Evolutionary conservation across 345 rosid genomes (phyloP).

Genomic region (Pugionium dolabratum): DNA sequence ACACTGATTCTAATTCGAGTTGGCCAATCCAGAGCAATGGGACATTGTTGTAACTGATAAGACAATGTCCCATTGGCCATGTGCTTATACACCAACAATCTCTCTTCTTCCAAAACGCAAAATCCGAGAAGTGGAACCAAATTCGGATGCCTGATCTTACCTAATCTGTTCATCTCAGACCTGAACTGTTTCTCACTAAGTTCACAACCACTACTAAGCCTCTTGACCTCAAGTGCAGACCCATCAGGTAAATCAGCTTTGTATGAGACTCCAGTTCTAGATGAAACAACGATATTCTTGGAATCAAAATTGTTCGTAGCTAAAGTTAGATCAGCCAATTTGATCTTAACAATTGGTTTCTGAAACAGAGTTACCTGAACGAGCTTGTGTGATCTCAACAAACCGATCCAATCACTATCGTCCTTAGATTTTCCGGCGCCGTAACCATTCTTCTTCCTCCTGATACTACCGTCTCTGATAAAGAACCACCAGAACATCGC

Average conservation of each 20-base stretch:
- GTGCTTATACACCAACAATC: background rate
- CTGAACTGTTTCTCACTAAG: background rate
- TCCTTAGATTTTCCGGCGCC: slow-evolving; percentile 47
- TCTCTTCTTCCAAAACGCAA: slow-evolving; percentile 59
- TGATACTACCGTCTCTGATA: slow-evolving; percentile 26
- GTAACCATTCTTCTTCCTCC: slow-evolving; percentile 43
- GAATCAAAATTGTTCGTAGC: slow-evolving; percentile 50
- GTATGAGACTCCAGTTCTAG: slow-evolving; percentile 54
- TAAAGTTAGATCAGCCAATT: slow-evolving; percentile 48
- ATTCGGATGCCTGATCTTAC: slow-evolving; percentile 63
- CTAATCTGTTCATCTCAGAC: slow-evolving; percentile 59
- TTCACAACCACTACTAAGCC: slow-evolving; percentile 48
- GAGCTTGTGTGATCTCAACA: slow-evolving; percentile 55
- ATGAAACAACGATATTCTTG: slow-evolving; percentile 43
- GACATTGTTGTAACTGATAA: slow-evolving; percentile 41
- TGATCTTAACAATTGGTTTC: slow-evolving; percentile 58
- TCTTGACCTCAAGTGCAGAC: slow-evolving; percentile 57
- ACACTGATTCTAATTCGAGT: slow-evolving; percentile 51
- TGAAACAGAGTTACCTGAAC: slow-evolving; percentile 65
- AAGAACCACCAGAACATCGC: slow-evolving; percentile 59
- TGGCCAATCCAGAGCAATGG: slow-evolving; percentile 49
- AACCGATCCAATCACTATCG: slow-evolving; percentile 52
- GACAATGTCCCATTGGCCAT: slow-evolving; percentile 57
- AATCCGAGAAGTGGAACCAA: slow-evolving; percentile 65
- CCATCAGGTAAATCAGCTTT: slow-evolving; percentile 59